A percentile compares a stretch with the other conserved stretches of the same genome.
Conservation (phyloP, 768 basidiomycete genomes). For the Clitopilus hobsonii region DNA sequence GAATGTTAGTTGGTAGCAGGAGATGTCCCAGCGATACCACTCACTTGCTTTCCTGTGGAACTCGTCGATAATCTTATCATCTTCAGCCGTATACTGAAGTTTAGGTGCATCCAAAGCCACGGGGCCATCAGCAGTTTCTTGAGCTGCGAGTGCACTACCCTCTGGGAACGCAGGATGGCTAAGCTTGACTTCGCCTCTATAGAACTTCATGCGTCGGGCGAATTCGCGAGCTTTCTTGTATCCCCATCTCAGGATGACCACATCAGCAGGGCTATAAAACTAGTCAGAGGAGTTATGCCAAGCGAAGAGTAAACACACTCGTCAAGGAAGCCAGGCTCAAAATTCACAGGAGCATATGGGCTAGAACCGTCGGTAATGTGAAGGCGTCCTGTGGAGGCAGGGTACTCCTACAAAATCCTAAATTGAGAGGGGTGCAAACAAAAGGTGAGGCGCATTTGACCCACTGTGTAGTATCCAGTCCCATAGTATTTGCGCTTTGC, state of each 20-base stretch:
- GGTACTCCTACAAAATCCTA: conserved; percentile 32
- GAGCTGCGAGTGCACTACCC: conserved; percentile 26
- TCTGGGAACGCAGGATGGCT: conserved; percentile 32
- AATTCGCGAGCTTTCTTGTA: conserved; percentile 57
- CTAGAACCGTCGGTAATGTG: conserved; percentile 42
- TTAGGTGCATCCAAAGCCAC: conserved; percentile 27
- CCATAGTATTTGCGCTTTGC: conserved; percentile 22
- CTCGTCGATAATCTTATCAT: conserved; percentile 38
- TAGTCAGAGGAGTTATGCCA: neutral
- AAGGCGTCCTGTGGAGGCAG: conserved; percentile 39
- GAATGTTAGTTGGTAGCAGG: neutral
- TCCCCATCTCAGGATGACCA: conserved; percentile 40
- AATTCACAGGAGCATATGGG: conserved; percentile 34
- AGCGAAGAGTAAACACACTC: conserved; percentile 25
- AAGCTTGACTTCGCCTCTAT: conserved; percentile 30
- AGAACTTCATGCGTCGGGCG: conserved; percentile 45
- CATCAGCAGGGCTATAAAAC: conserved; percentile 31
- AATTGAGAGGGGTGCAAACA: conserved; percentile 6
- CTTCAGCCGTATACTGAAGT: conserved; percentile 33
- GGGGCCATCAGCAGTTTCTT: conserved; percentile 36
- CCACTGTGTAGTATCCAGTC: conserved; percentile 13
- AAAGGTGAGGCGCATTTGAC: conserved; percentile 10
- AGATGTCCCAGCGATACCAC: conserved; percentile 16
- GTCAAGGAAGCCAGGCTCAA: conserved; percentile 40
- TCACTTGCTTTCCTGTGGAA: conserved; percentile 21